A percentile compares a stretch with the other conserved stretches of the same genome.
Conservation (phyloP, 208 protist species). For the Leptomonas pyrrhocoris region DNA sequence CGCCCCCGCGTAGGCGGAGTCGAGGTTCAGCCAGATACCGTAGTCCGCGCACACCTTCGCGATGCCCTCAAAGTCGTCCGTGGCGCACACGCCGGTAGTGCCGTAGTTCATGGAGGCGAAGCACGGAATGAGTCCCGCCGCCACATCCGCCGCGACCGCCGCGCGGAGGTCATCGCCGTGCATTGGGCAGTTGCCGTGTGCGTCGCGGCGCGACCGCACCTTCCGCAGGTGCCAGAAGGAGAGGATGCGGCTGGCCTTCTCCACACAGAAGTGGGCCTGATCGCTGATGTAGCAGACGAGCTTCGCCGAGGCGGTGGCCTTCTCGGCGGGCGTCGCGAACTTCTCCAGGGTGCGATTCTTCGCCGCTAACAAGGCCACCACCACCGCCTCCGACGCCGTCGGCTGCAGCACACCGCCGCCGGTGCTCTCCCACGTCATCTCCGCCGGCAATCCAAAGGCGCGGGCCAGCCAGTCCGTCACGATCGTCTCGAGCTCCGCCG, state of each 20-base stretch:
- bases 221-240: constrained; percentile 42
- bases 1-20: constrained; percentile 62
- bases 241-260: constrained; percentile 54
- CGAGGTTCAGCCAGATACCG: constrained; percentile 66
- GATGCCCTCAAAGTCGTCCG: constrained; percentile 53
- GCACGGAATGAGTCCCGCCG: constrained; percentile 54
- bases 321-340: constrained; percentile 27
- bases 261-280: constrained; percentile 58
- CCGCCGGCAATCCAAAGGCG: constrained; percentile 41
- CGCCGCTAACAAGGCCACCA: constrained; percentile 55
- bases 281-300: constrained; percentile 57
- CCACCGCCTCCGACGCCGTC: constrained; percentile 45
- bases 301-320: constrained; percentile 25
- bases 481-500: constrained; percentile 68
- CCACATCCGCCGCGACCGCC: constrained; percentile 50
- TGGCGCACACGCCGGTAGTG: constrained; percentile 60
- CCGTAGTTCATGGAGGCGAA: constrained; percentile 56
- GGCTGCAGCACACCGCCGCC: constrained; percentile 65
- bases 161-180: constrained; percentile 32
- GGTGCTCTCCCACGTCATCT: constrained; percentile 51
- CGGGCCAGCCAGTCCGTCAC: constrained; percentile 66
- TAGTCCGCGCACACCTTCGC: constrained; percentile 33
- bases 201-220: constrained; percentile 26
- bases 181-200: constrained; percentile 51
- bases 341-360: constrained; percentile 39